A percentile compares a stretch with the other conserved stretches of the same genome.
Evolutionary conservation across 2,329 filamentous ascomycete genomes (phyloP).

Genomic region (Ophiocordyceps camponoti-floridani): DNA sequence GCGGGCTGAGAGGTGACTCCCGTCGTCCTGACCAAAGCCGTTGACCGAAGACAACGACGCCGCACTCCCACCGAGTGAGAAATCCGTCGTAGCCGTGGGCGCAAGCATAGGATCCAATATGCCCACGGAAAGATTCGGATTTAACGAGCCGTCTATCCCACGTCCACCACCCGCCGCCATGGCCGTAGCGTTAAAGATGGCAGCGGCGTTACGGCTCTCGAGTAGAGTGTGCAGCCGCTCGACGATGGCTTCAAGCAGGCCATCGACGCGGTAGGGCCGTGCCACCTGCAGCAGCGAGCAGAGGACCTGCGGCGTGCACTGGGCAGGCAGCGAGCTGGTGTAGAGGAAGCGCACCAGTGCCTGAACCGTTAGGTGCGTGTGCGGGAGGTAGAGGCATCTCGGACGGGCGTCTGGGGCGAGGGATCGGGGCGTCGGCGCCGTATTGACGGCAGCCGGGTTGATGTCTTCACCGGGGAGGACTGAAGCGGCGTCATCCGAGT

Average conservation of each 20-base stretch:
- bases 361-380: conserved; percentile 77
- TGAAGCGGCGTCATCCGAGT: conserved; percentile 12
- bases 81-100: conserved; percentile 15
- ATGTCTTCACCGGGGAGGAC: conserved; percentile 22
- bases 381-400: conserved; percentile 78
- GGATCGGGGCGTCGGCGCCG: conserved; percentile 36
- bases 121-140: conserved; percentile 43
- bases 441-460: conserved; percentile 26
- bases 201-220: conserved; percentile 85
- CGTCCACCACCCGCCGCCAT: conserved; percentile 93
- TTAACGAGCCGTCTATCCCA: conserved; percentile 51
- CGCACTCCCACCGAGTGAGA: conserved; percentile 13
- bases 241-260: conserved; percentile 79
- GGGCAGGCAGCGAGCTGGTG: conserved; percentile 69
- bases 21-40: neutral
- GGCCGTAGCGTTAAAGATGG: conserved; percentile 93
- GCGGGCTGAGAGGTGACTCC: neutral
- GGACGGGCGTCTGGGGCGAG: conserved; percentile 51
- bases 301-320: conserved; percentile 83
- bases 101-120: conserved; percentile 24
- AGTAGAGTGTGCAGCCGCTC: conserved; percentile 78
- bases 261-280: conserved; percentile 82
- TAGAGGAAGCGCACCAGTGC: conserved; percentile 87
- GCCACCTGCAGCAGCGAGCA: conserved; percentile 90
- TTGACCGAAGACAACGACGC: conserved; percentile 5